phyloP scores from a whole-genome alignment of 495 filamentous ascomycete genomes.

The Chaetomidium leptoderma region DNA sequence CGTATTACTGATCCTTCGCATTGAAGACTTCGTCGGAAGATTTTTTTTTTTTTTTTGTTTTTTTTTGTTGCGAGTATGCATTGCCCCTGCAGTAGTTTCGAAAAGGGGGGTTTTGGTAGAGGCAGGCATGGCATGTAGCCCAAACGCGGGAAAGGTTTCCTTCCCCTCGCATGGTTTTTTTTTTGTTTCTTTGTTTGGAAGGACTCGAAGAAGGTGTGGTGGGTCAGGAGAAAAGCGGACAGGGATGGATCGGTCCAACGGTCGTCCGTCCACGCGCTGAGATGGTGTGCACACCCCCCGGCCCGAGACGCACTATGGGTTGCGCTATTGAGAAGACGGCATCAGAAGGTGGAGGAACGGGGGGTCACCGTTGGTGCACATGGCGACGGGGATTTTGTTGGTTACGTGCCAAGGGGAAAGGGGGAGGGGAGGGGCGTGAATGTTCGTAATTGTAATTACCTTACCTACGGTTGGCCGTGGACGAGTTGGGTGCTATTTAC shows the following conservation, averaged over 20 bases:
- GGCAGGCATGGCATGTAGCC: background rate
- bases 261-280: constrained; percentile 3
- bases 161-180: too few species aligned
- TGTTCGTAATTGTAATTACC: background rate
- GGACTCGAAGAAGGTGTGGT: background rate
- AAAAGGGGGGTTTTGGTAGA: too few species aligned
- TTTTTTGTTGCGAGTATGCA: too few species aligned
- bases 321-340: constrained; percentile 14
- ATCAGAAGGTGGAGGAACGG: background rate
- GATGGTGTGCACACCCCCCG: background rate
- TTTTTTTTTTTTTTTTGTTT: too few species aligned
- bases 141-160: background rate
- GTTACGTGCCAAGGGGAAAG: background rate
- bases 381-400: constrained; percentile 13
- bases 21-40: too few species aligned
- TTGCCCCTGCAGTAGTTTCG: too few species aligned
- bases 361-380: constrained; percentile 1
- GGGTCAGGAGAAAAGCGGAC: background rate
- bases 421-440: too few species aligned
- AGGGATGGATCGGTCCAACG: background rate
- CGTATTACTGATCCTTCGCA: too few species aligned
- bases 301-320: constrained; percentile 11
- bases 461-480: background rate
- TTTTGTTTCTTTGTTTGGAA: background rate
- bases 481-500: too few species aligned